These are phyloP conservation scores for Cymbopogon flexuosus DNA, from an alignment of 202 grass and related monocot genomes.

Conservation along the genomic window DNA sequence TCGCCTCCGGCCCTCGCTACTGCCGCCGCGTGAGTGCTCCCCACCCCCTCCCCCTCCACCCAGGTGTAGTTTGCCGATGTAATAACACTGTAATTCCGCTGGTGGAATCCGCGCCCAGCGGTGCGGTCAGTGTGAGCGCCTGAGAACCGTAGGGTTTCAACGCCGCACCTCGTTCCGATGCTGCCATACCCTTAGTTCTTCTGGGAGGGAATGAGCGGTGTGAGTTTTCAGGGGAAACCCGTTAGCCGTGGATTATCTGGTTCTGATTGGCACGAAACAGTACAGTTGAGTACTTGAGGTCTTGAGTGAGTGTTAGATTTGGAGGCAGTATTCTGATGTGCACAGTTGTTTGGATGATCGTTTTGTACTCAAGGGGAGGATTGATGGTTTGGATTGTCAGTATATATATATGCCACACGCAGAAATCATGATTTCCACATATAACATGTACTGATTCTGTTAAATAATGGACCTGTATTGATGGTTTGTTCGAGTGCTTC, in stretches of 20 bases:
- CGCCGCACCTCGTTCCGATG: background rate
- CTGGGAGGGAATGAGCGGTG: background rate
- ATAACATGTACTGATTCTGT: background rate
- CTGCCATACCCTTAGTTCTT: background rate
- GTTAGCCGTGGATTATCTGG: background rate
- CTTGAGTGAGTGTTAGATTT: background rate
- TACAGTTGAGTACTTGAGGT: background rate
- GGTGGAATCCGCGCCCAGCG: background rate
- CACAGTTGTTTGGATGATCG: slow-evolving; percentile 15
- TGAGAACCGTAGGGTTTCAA: background rate
- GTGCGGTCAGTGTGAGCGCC: background rate
- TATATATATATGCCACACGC: background rate
- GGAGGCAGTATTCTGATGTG: background rate
- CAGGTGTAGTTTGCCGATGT: background rate
- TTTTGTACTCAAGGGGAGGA: background rate
- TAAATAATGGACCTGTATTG: background rate
- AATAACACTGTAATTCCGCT: background rate
- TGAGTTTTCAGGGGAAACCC: background rate
- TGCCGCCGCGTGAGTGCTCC: slow-evolving; percentile 33
- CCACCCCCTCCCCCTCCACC: background rate
- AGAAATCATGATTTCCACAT: background rate
- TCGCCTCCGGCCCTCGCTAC: background rate
- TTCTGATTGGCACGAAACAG: background rate
- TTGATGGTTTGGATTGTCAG: background rate
- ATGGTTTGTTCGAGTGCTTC: background rate